These are phyloP conservation scores for Fusarium chuoi DNA, from an alignment of 2,329 filamentous ascomycete species.

Conservation along the genomic window DNA sequence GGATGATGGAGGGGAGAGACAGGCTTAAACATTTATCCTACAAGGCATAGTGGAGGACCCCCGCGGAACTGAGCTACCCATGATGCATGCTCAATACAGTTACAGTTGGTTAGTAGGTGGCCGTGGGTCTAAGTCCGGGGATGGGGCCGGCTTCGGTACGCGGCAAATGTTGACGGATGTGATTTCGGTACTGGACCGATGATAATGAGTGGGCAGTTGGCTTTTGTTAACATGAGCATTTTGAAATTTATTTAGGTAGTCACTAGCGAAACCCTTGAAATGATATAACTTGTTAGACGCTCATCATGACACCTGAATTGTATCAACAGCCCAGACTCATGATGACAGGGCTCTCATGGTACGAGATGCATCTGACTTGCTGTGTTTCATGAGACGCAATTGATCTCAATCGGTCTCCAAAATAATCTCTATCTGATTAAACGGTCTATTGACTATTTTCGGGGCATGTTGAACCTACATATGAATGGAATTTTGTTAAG, in stretches of 20 bases:
- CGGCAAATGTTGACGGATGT: slow-evolving; percentile 30
- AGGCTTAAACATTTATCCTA: slow-evolving; percentile 45
- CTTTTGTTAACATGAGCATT: not conserved
- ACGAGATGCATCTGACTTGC: not conserved
- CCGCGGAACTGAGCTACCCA: slow-evolving; percentile 13
- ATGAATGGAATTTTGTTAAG: not conserved
- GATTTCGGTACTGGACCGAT: not conserved
- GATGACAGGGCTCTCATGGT: not conserved
- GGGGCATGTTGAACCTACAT: not conserved
- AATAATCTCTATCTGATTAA: not conserved
- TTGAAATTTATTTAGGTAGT: not conserved
- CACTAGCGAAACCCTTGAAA: not conserved
- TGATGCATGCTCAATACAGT: slow-evolving; percentile 8
- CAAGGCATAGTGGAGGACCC: slow-evolving; percentile 18
- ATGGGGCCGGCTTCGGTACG: slow-evolving; percentile 31
- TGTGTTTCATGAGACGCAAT: not conserved
- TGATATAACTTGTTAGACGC: not conserved
- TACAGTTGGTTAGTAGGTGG: not conserved
- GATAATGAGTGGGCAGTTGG: not conserved
- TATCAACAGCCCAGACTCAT: slow-evolving; percentile 8
- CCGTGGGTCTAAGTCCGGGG: slow-evolving; percentile 21
- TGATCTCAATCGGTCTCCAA: not conserved
- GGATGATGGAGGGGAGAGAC: slow-evolving; percentile 23
- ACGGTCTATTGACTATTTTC: not conserved
- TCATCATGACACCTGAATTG: slow-evolving; percentile 11